phyloP scores from a whole-genome alignment of 2,329 filamentous ascomycete genomes.

The Triangularia setosa region DNA sequence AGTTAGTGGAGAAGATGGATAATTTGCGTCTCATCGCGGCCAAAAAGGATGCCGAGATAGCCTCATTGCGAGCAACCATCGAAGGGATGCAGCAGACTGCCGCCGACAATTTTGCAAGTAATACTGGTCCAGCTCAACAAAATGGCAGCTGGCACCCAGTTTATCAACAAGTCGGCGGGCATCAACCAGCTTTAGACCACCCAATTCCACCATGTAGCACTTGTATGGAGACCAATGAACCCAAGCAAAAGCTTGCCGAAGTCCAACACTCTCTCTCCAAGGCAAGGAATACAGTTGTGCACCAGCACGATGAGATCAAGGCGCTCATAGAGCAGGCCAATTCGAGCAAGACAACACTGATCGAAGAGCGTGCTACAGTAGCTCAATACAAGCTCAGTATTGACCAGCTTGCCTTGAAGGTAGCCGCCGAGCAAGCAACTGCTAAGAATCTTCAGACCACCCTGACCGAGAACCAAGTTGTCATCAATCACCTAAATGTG shows the following conservation, averaged over 20 bases:
- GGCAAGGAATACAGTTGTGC: not conserved
- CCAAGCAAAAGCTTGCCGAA: not conserved
- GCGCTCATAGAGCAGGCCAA: not conserved
- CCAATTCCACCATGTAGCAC: not conserved
- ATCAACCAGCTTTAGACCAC: not conserved
- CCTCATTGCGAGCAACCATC: not conserved
- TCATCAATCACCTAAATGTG: not conserved
- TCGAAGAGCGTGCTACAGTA: not conserved
- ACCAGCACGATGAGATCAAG: not conserved
- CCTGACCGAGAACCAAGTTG: not conserved
- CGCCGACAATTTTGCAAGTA: not conserved
- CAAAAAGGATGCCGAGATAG: not conserved
- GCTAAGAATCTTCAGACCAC: not conserved
- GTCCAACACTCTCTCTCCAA: not conserved
- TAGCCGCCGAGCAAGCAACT: not conserved
- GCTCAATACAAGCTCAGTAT: not conserved
- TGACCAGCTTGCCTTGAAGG: not conserved
- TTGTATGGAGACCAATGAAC: not conserved
- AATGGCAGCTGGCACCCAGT: not conserved
- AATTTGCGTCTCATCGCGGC: not conserved
- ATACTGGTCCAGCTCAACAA: not conserved
- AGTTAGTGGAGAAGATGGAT: not conserved
- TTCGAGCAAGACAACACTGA: not conserved
- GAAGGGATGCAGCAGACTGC: not conserved
- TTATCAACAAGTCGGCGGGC: not conserved